Evolutionary conservation across 2,329 filamentous ascomycete genomes (phyloP).

Genomic region (Stagonosporopsis chrysanthemi): DNA sequence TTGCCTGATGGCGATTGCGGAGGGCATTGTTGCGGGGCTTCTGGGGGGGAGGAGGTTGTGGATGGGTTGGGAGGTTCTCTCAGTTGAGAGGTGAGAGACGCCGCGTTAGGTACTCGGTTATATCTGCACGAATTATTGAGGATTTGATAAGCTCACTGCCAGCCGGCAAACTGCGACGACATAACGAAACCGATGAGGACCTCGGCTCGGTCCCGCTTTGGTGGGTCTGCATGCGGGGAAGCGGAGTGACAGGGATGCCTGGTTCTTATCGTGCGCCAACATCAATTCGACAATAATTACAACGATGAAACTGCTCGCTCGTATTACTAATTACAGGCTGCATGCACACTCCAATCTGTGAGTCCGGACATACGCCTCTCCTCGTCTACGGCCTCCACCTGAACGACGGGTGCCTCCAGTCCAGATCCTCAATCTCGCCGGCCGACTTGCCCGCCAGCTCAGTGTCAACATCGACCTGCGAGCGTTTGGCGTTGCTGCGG

Average conservation of each 20-base stretch:
- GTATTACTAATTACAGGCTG: not conserved
- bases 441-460: conserved; percentile 60
- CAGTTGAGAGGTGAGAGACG: not conserved
- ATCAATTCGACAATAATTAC: too few species aligned
- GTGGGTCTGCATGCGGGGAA: conserved; percentile 13
- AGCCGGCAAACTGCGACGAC: not conserved
- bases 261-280: not conserved
- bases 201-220: conserved; percentile 7
- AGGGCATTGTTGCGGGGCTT: conserved; percentile 51
- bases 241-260: not conserved
- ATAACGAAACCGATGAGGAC: conserved; percentile 13
- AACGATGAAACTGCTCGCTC: not conserved
- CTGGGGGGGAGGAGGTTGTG: not conserved
- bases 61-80: not conserved
- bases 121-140: not conserved
- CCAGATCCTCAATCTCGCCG: conserved; percentile 44
- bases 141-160: not conserved
- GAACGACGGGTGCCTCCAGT: conserved; percentile 66
- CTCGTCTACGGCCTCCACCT: conserved; percentile 60
- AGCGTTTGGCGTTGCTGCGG: conserved; percentile 67
- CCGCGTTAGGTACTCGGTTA: not conserved
- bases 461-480: conserved; percentile 61
- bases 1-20: conserved; percentile 69
- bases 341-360: not conserved
- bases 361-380: not conserved